Conservation (phyloP, 331 rosid species). For the Ulmus americana region DNA sequence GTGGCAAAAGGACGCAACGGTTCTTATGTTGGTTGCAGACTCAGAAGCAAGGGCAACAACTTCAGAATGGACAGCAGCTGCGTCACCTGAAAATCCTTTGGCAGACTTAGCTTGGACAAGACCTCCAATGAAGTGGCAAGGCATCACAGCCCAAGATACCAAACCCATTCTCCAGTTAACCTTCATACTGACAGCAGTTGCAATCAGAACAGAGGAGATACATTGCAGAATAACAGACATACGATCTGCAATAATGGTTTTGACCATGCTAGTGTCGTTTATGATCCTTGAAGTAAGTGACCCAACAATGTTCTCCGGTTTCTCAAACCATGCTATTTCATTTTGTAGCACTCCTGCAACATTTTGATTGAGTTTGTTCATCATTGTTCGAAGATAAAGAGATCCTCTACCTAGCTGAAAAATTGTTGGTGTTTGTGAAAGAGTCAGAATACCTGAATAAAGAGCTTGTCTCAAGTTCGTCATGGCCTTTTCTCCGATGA, state of each 20-base stretch:
- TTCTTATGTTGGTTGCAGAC: conserved; percentile 73
- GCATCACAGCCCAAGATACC: conserved; percentile 98
- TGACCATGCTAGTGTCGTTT: conserved; percentile 72
- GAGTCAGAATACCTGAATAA: conserved; percentile 55
- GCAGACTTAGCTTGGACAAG: conserved; percentile 86
- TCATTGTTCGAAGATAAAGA: not conserved
- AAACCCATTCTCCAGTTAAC: conserved; percentile 86
- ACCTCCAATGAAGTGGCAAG: conserved; percentile 96
- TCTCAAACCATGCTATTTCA: conserved; percentile 87
- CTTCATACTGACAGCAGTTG: conserved; percentile 63
- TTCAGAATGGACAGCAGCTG: conserved; percentile 58
- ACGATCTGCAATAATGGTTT: conserved; percentile 71
- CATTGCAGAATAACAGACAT: conserved; percentile 87
- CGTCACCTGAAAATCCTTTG: conserved; percentile 81
- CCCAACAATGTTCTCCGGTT: conserved; percentile 63
- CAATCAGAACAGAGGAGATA: conserved; percentile 76
- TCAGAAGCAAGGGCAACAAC: conserved; percentile 70
- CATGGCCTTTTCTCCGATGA: conserved; percentile 88
- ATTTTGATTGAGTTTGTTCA: conserved; percentile 5
- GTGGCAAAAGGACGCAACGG: conserved; percentile 81
- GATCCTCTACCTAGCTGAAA: not conserved
- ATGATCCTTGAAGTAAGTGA: conserved; percentile 68
- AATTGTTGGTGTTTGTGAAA: conserved; percentile 8
- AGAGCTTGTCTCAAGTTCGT: conserved; percentile 55
- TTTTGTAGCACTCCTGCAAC: conserved; percentile 60